phyloP scores from a whole-genome alignment of 257 asterid genomes.

The Pogostemon cablin region DNA sequence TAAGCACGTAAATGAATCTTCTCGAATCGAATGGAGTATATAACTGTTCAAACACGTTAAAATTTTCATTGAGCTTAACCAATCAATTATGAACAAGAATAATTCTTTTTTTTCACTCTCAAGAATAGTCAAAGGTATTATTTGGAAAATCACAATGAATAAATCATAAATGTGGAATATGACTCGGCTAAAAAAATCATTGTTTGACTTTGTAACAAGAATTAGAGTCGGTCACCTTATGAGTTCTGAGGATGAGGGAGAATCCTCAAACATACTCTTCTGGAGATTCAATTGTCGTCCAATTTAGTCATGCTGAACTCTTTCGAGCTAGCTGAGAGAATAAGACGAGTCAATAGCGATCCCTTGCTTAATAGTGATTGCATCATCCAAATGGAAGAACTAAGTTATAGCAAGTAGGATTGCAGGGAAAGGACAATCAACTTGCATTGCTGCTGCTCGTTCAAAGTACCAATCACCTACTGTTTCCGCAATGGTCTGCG shows the following conservation, averaged over 20 bases:
- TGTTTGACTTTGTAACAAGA: conserved; percentile 5
- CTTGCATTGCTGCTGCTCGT: conserved; percentile 52
- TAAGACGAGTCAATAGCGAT: not conserved
- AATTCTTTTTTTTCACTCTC: not conserved
- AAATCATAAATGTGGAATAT: not conserved
- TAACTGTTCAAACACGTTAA: not conserved
- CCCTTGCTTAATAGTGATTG: not conserved
- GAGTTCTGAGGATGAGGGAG: not conserved
- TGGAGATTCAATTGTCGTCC: not conserved
- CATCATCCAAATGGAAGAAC: conserved; percentile 47
- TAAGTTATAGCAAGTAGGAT: conserved; percentile 81
- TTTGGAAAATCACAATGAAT: not conserved
- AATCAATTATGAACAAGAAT: not conserved
- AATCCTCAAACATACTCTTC: not conserved
- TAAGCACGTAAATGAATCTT: not conserved
- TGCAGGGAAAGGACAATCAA: conserved; percentile 91
- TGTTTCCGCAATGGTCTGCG: conserved; percentile 86
- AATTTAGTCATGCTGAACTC: not conserved
- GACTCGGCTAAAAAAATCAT: not conserved
- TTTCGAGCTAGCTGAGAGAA: conserved; percentile 2
- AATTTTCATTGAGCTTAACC: not conserved
- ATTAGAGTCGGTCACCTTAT: not conserved
- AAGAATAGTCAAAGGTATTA: not conserved
- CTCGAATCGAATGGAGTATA: not conserved
- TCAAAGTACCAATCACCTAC: conserved; percentile 96